Evolutionary conservation across 1,284 basidiomycete species (phyloP).

Genomic region (Fistulinella cinereoalba): DNA sequence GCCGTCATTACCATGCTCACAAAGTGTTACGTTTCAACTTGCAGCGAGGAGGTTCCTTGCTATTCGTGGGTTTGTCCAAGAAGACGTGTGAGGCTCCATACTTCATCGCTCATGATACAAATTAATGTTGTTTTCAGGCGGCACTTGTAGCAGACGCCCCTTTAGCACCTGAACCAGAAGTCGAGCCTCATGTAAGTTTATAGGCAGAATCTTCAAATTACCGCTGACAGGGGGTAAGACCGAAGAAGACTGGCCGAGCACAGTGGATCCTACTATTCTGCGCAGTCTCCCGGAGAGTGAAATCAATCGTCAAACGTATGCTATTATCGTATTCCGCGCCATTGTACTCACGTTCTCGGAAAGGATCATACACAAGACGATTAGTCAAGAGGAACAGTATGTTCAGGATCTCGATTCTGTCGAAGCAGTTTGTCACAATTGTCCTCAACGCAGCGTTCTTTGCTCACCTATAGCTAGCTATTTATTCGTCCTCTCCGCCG

Average conservation of each 20-base stretch:
- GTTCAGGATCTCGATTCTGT: conserved; percentile 85
- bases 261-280: conserved; percentile 68
- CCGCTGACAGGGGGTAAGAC: conserved; percentile 24
- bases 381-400: conserved; percentile 89
- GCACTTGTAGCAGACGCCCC: conserved; percentile 21
- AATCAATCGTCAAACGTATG: conserved; percentile 79
- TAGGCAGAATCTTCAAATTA: conserved; percentile 3
- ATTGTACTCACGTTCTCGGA: conserved; percentile 4
- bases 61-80: conserved; percentile 72
- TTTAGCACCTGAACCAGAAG: conserved; percentile 25
- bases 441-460: neutral
- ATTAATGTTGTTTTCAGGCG: conserved; percentile 23
- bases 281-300: conserved; percentile 71
- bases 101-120: neutral
- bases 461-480: conserved; percentile 37
- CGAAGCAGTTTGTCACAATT: conserved; percentile 53
- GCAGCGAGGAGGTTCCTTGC: conserved; percentile 66
- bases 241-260: conserved; percentile 71
- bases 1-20: conserved; percentile 79
- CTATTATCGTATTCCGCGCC: conserved; percentile 1
- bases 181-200: conserved; percentile 24
- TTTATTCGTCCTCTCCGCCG: conserved; percentile 78
- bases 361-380: conserved; percentile 90
- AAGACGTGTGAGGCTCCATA: conserved; percentile 47
- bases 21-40: conserved; percentile 82